Evolutionary conservation across 1,284 basidiomycete species (phyloP), one percentile per base, ranked within the genome.

Genomic region (Naganishia sp.): DNA sequence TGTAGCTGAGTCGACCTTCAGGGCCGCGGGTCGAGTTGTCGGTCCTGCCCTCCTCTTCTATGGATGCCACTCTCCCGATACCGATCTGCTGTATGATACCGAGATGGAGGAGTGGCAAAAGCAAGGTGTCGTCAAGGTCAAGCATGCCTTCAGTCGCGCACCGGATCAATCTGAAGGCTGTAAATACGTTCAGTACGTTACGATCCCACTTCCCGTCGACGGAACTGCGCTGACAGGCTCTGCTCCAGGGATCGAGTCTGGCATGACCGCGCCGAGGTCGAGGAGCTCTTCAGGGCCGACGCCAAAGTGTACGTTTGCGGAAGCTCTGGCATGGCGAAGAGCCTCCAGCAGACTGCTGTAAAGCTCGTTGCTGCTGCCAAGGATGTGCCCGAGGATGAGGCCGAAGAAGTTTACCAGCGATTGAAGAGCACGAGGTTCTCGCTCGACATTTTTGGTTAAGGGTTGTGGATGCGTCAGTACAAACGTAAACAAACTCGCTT

Each of bases 261-360:
- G 80, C 77, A 80, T 49, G 83, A 84, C 58, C 78, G 80, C 28
- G 73, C 73, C 6, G 76, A 80, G 42, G 74, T 84, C 21, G 64
- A 68, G 7, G 69, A 74, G 21, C 72, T 76, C 9, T 84, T 78
- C 69, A 65, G 75, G 1, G 68, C 74, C 1, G 77, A 77, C 23
- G 84, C 83, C 6, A 67, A 83, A 81, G 81, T 83, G 71, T 85
- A 80, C 72, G 82, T 82, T 1, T 85, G 84, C 68, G 83, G 84
- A 6, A 81, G 70, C 17, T 51, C 60, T 25, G 21, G 46, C 15
- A 53, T 67, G 49, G 66, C 62, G 11, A 39, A 51, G 3, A 55
- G 60, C 35, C 42, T 67, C 31, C 53, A 63, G 42, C 42, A 63
- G 23, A 57, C 47, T 9, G 35, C 52, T 7, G 66, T 57, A 1